Base-by-base conservation (phyloP, 2,329 filamentous ascomycete species). In the Teratosphaeria gauchensis region DNA sequence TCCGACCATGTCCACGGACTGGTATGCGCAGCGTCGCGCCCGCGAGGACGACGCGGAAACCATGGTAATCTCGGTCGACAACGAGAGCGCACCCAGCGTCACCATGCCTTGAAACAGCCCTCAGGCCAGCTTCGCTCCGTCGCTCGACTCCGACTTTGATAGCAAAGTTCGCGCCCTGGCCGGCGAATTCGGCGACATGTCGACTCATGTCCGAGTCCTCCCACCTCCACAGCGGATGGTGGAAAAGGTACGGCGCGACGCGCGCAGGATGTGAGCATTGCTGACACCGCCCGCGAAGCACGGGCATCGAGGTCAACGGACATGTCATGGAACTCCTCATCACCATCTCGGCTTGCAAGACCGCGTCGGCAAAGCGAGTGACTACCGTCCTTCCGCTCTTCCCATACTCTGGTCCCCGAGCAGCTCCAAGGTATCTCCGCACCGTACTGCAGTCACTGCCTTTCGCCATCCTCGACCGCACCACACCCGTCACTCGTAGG, bases 291-390 rank as follows among this genome's bases (percentile, higher is more conserved):
- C 14, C 2, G 33, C 33, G 14, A 35, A 35, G 33, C 33, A 35
- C 33, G 7, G 24, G 24, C 24, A 28, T 28, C n/a, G 33, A 35
- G 8, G 33, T 35, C 33, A 9, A 35, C 66, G 91, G 90, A 63
- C 88, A 88, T 68, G 90, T 96, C 76, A 99, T 99, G 78, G 94
- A 99, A 73, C 85, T 97, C 55, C 89, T 95, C 74, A 96, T 97
- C 77, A 96, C 94, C 78, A 92, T 97, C 68, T 95, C 90, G n/a
- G 92, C 92, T 62, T 97, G 94, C 84, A 95, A 96, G 77, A 87
- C 88, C 12, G 91, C 91, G 67, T 96, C 92, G 48, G 94, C 94
- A 32, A 90, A 89, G 74, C 84, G 90, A 68, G 91, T 99, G 69
- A 97, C 92, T 51, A 94, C 90, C 57, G 91, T 97, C 53, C 84